Evolutionary conservation across 305 asterid species (phyloP).

Genomic region (Withania somnifera): DNA sequence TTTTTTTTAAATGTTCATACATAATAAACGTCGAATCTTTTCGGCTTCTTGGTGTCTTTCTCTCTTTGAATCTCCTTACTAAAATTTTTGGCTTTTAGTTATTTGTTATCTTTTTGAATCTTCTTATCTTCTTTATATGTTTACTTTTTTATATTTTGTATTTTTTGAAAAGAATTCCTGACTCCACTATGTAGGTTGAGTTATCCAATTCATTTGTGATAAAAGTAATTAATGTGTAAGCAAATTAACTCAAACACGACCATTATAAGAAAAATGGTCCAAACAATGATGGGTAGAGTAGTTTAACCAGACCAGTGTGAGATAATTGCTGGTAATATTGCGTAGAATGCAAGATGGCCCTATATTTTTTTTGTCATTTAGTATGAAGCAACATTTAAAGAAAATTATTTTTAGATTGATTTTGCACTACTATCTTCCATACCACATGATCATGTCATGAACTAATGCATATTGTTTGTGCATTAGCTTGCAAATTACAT

Average conservation of each 20-base stretch:
- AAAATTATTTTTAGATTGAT: neutral
- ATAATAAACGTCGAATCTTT: neutral
- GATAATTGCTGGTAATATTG: neutral
- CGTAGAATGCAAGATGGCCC: neutral
- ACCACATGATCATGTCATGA: constrained; percentile 4
- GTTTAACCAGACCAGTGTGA: neutral
- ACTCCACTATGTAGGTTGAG: neutral
- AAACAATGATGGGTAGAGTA: neutral
- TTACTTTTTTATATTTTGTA: neutral
- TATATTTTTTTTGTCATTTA: neutral
- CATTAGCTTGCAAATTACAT: too few species aligned
- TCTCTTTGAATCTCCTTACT: neutral
- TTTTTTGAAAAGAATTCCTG: neutral
- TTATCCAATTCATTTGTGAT: too few species aligned
- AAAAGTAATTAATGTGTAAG: too few species aligned
- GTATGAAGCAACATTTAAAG: neutral
- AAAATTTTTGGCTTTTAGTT: neutral
- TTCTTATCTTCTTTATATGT: neutral
- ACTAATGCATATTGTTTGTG: too few species aligned
- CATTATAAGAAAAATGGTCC: neutral
- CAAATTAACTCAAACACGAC: neutral
- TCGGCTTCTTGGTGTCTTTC: neutral
- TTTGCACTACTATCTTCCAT: neutral
- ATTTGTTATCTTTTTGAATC: neutral
- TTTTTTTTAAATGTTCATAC: neutral